A percentile compares a stretch with the other conserved stretches of the same genome.
phyloP scores from a whole-genome alignment of 192 early-diverging fungal genomes.

The Lobosporangium transversale region DNA sequence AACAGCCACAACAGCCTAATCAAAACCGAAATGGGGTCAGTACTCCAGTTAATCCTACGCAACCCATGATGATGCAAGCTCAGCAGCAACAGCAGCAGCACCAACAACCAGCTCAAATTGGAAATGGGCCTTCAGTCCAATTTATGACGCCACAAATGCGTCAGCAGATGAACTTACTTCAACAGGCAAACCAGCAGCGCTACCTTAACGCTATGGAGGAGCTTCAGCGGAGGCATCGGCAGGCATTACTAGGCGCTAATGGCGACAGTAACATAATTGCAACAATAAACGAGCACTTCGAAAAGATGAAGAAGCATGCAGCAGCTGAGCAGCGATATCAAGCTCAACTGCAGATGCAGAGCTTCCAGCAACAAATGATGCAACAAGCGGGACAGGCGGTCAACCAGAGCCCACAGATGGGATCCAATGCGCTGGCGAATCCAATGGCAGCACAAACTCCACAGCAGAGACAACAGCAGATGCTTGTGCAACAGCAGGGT shows the following conservation, averaged over 20 bases:
- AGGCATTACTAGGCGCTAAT: constrained; percentile 31
- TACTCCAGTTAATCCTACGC: constrained; percentile 1
- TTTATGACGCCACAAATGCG: constrained; percentile 36
- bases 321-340: constrained; percentile 26
- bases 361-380: constrained; percentile 27
- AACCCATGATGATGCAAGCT: constrained; percentile 17
- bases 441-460: constrained; percentile 22
- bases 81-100: constrained; percentile 28
- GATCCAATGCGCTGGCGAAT: constrained; percentile 12
- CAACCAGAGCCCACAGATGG: constrained; percentile 26
- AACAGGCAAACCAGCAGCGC: constrained; percentile 36
- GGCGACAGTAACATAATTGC: constrained; percentile 35
- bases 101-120: constrained; percentile 4
- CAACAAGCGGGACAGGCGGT: constrained; percentile 32
- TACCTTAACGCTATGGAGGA: constrained; percentile 38
- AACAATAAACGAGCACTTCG: constrained; percentile 37
- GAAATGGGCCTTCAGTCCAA: constrained; percentile 12
- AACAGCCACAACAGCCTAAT: constrained; percentile 23
- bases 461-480: constrained; percentile 45
- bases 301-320: constrained; percentile 43
- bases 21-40: constrained; percentile 31
- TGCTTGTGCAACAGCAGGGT: constrained; percentile 33
- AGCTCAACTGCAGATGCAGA: constrained; percentile 22
- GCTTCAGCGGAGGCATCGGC: constrained; percentile 36
- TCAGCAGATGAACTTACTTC: constrained; percentile 38